phyloP scores from a whole-genome alignment of 2,329 filamentous ascomycete species.

The Tympanopsis confertula region DNA sequence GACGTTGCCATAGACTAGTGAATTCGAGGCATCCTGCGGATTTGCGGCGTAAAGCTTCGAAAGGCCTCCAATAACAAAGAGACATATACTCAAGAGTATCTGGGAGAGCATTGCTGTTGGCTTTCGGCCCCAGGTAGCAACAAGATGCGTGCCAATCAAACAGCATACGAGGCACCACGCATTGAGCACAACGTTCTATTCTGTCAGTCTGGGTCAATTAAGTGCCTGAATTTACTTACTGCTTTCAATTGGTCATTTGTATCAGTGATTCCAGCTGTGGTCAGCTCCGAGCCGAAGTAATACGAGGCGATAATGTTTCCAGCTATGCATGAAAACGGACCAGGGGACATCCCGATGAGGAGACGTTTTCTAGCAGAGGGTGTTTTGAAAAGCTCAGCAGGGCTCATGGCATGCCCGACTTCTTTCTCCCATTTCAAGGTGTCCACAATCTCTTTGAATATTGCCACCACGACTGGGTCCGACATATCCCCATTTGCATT shows the following conservation, averaged over 20 bases:
- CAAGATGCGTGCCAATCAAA: constrained; percentile 28
- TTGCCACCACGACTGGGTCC: constrained; percentile 22
- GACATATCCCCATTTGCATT: constrained; percentile 28
- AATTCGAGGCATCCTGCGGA: constrained; percentile 12
- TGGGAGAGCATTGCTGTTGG: constrained; percentile 26
- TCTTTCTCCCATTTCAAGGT: constrained; percentile 31
- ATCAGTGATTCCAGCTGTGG: constrained; percentile 31
- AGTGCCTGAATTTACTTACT: constrained; percentile 9
- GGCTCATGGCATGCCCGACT: constrained; percentile 19
- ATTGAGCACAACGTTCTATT: constrained; percentile 5
- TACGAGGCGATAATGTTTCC: constrained; percentile 27
- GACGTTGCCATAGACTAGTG: constrained; percentile 25
- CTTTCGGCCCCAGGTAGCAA: constrained; percentile 29
- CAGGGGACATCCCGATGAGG: constrained; percentile 22
- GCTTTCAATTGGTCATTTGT: constrained; percentile 27
- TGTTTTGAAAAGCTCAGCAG: constrained; percentile 21
- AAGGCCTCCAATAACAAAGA: constrained; percentile 38
- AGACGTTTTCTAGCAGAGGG: constrained; percentile 21
- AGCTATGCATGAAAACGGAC: constrained; percentile 17
- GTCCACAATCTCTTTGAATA: constrained; percentile 33
- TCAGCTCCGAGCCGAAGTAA: constrained; percentile 27
- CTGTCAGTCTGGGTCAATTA: constrained; percentile 1
- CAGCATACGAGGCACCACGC: constrained; percentile 13
- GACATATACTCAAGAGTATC: constrained; percentile 23
- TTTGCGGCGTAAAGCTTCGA: constrained; percentile 25